Evolutionary conservation across 228 moss, liverwort and hornwort species (phyloP).

Genomic region (Sphagnum fallax): DNA sequence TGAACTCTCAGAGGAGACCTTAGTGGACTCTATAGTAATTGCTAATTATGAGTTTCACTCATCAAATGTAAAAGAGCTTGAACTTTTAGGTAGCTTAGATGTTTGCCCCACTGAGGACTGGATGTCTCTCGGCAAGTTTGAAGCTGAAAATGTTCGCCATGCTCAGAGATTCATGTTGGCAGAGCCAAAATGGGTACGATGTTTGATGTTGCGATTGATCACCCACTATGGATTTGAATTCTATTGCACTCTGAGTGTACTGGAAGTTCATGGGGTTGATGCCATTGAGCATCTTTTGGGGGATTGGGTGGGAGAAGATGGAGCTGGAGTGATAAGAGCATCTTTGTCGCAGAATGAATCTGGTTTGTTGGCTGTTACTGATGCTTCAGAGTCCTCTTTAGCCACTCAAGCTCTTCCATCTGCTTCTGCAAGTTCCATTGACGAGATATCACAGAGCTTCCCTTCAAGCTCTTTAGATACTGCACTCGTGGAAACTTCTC

Average conservation of each 20-base stretch:
- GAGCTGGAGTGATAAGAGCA: slow-evolving; percentile 29
- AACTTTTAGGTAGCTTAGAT: slow-evolving; percentile 76
- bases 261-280: slow-evolving; percentile 87
- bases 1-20: slow-evolving; percentile 91
- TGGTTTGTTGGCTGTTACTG: slow-evolving; percentile 8
- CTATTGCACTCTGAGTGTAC: slow-evolving; percentile 80
- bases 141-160: slow-evolving; percentile 85
- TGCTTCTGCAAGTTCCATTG: slow-evolving; percentile 2
- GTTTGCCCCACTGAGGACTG: slow-evolving; percentile 77
- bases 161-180: slow-evolving; percentile 75
- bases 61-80: slow-evolving; percentile 79
- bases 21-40: slow-evolving; percentile 69
- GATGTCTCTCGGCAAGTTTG: slow-evolving; percentile 75
- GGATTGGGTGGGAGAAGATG: slow-evolving; percentile 85
- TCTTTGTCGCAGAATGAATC: slow-evolving; percentile 41
- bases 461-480: neutral
- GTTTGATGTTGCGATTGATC: slow-evolving; percentile 79
- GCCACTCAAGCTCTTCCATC: slow-evolving; percentile 1
- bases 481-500: neutral
- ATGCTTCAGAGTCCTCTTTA: neutral
- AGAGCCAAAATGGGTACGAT: slow-evolving; percentile 80
- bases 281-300: slow-evolving; percentile 87
- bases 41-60: slow-evolving; percentile 98
- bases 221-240: slow-evolving; percentile 88
- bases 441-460: neutral